These are phyloP conservation scores for Solanum pennellii DNA, from an alignment of 257 asterid species.

Conservation along the genomic window DNA sequence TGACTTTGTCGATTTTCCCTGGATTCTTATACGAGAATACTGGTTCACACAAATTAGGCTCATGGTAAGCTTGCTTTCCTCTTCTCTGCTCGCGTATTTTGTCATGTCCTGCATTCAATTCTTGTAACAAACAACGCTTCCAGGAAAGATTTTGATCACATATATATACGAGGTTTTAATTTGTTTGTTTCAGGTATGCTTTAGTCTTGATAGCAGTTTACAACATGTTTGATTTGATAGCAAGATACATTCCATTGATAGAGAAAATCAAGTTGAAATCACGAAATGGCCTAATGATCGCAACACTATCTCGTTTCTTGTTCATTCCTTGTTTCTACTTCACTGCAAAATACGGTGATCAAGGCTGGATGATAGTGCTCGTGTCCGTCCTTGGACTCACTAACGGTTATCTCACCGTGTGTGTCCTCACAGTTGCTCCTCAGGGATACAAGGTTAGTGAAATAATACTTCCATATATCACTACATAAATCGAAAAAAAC, in stretches of 20 bases:
- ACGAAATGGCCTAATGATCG: constrained; percentile 15
- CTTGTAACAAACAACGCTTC: neutral
- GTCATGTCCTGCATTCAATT: neutral
- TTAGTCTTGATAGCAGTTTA: constrained; percentile 25
- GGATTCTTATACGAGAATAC: constrained; percentile 40
- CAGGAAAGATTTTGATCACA: neutral
- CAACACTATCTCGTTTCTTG: constrained; percentile 24
- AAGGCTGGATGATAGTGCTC: constrained; percentile 41
- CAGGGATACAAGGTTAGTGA: constrained; percentile 30
- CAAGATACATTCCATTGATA: constrained; percentile 23
- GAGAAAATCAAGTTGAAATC: constrained; percentile 16
- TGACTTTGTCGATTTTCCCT: neutral
- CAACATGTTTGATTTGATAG: constrained; percentile 22
- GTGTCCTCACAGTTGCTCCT: constrained; percentile 30
- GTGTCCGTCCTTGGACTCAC: constrained; percentile 30
- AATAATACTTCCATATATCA: neutral
- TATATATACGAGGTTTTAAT: neutral
- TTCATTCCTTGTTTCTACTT: constrained; percentile 35
- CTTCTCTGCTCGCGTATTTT: neutral
- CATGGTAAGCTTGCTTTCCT: constrained; percentile 37
- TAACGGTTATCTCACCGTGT: constrained; percentile 35
- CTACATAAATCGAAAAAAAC: neutral
- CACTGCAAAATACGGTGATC: constrained; percentile 36
- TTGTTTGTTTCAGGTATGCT: constrained; percentile 15
- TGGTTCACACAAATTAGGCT: constrained; percentile 56